Percentiles rank a stretch among this genome's conserved stretches.
phyloP scores from a whole-genome alignment of 2,329 filamentous ascomycete species.

The Hymenoscyphus repandus region DNA sequence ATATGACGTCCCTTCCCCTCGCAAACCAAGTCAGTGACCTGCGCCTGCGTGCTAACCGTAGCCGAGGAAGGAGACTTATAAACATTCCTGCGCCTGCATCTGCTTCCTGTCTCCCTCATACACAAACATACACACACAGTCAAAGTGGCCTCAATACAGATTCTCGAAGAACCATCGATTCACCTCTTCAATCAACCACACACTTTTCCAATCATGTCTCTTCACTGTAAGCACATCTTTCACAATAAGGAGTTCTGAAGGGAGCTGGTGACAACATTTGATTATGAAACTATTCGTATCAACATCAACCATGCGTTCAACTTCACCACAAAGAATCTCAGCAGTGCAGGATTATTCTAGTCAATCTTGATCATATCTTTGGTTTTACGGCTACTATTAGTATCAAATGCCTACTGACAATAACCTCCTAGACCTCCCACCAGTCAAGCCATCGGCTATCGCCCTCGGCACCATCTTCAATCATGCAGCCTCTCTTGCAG shows the following conservation, averaged over 20 bases:
- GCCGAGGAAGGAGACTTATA: slow-evolving; percentile 5
- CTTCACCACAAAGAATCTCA: neutral
- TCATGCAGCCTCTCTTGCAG: slow-evolving; percentile 82
- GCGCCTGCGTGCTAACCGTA: neutral
- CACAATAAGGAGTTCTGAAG: neutral
- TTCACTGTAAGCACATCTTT: slow-evolving; percentile 24
- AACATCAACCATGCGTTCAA: slow-evolving; percentile 1
- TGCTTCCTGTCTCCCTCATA: slow-evolving; percentile 1
- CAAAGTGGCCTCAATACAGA: slow-evolving; percentile 25
- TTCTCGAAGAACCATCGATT: slow-evolving; percentile 24
- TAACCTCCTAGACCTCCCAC: slow-evolving; percentile 48
- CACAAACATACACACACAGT: slow-evolving; percentile 7
- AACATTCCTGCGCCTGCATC: neutral
- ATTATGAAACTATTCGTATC: neutral
- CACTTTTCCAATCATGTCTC: slow-evolving; percentile 27
- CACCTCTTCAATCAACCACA: slow-evolving; percentile 21
- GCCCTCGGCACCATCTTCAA: slow-evolving; percentile 94
- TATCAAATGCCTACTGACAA: slow-evolving; percentile 5
- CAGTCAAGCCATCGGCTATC: slow-evolving; percentile 97
- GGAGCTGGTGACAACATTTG: slow-evolving; percentile 16
- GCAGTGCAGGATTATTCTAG: neutral
- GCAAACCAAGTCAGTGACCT: slow-evolving; percentile 9
- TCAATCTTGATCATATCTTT: neutral
- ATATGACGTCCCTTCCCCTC: neutral
- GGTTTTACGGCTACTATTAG: too few relatives aligned